Percentiles rank a stretch among this genome's conserved stretches.
Evolutionary conservation across 169 alveolate species (phyloP).

Genomic region (Theileria luwenshuni): DNA sequence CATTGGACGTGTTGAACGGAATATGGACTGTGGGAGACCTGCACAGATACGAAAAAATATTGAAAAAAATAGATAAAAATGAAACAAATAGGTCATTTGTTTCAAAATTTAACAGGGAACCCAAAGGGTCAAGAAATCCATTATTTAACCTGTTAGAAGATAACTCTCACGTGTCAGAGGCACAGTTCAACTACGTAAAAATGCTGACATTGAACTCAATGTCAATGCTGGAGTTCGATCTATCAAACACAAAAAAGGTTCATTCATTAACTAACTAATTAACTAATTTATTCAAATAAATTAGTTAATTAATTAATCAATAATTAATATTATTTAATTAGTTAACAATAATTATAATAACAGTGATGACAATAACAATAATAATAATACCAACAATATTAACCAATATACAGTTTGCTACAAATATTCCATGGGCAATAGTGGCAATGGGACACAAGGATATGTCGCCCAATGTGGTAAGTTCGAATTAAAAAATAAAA

Average conservation of each 20-base stretch:
- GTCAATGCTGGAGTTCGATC: constrained; percentile 53
- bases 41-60: constrained; percentile 47
- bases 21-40: constrained; percentile 65
- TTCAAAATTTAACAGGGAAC: background rate
- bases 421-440: constrained; percentile 56
- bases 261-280: background rate
- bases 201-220: constrained; percentile 45
- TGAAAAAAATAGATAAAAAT: background rate
- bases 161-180: constrained; percentile 37
- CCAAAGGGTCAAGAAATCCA: constrained; percentile 18
- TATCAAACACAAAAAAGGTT: constrained; percentile 58
- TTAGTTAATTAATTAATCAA: too few relatives aligned
- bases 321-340: too few relatives aligned
- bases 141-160: constrained; percentile 30
- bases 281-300: too few relatives aligned
- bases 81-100: background rate
- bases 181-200: constrained; percentile 48
- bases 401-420: too few relatives aligned
- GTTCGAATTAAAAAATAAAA: background rate
- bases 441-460: constrained; percentile 61
- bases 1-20: constrained; percentile 61
- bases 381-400: too few relatives aligned
- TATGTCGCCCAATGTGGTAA: constrained; percentile 18
- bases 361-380: too few relatives aligned
- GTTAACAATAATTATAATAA: too few relatives aligned